A percentile compares a stretch with the other conserved stretches of the same genome.
These are phyloP conservation scores for Lipomyces yamadae DNA, from an alignment of 805 yeast species.

Conservation along the genomic window DNA sequence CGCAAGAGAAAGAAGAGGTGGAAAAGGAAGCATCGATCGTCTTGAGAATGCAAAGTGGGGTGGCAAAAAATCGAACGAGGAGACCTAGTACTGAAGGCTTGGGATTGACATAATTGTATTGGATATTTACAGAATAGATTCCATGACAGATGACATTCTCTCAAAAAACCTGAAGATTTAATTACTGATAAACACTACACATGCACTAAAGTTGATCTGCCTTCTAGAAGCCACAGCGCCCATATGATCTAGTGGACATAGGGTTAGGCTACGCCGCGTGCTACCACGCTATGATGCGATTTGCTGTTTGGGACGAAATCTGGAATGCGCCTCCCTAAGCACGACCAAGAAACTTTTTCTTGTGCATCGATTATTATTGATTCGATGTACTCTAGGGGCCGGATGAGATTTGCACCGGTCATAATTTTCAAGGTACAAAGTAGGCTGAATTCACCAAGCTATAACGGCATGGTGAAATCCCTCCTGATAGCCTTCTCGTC, in stretches of 20 bases:
- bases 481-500: neutral
- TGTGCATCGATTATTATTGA: neutral
- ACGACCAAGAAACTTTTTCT: neutral
- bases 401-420: neutral
- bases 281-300: constrained; percentile 4
- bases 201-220: too few species aligned
- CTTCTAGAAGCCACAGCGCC: too few species aligned
- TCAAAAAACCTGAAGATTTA: too few species aligned
- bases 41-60: neutral
- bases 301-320: constrained; percentile 14
- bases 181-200: too few species aligned
- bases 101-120: neutral
- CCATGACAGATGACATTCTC: neutral
- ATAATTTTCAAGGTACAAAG: neutral
- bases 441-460: neutral
- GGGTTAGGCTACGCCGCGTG: constrained; percentile 15
- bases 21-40: neutral
- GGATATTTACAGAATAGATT: neutral
- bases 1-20: neutral
- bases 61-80: neutral
- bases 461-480: too few species aligned
- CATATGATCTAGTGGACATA: neutral
- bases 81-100: neutral
- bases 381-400: neutral
- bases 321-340: neutral